Conservation (phyloP, 177 flowering plant genomes). For the Telopea speciosissima region DNA sequence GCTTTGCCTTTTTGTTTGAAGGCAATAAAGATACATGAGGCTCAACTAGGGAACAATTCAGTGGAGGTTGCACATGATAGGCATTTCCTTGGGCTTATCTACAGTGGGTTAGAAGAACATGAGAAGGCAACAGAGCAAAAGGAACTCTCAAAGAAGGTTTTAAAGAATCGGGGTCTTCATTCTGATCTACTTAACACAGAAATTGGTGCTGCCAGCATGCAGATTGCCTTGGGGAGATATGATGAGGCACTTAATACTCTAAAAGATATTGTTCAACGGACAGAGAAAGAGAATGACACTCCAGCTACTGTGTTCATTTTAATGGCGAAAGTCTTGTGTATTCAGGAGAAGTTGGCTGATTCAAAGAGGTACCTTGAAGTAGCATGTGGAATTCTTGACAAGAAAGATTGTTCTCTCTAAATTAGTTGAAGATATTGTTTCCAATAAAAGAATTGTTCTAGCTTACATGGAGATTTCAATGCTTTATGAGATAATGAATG, state of each 20-base stretch:
- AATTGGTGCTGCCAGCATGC: slow-evolving; percentile 88
- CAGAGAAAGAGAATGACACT: slow-evolving; percentile 71
- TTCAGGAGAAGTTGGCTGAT: slow-evolving; percentile 62
- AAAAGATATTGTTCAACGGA: slow-evolving; percentile 55
- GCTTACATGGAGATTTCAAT: slow-evolving; percentile 69
- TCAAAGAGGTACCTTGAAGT: slow-evolving; percentile 70
- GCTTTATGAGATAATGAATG: slow-evolving; percentile 84
- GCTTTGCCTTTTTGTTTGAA: slow-evolving; percentile 69
- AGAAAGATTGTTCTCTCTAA: slow-evolving; percentile 45
- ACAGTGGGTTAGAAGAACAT: slow-evolving; percentile 80
- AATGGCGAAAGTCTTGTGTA: slow-evolving; percentile 76
- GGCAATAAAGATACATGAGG: slow-evolving; percentile 67
- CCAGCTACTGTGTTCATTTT: slow-evolving; percentile 63
- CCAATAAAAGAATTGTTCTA: no score
- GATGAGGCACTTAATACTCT: slow-evolving; percentile 66
- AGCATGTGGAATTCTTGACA: slow-evolving; percentile 64
- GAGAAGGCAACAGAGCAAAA: slow-evolving; percentile 85
- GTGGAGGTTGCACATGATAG: slow-evolving; percentile 90
- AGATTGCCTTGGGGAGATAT: slow-evolving; percentile 73
- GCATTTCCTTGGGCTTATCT: slow-evolving; percentile 72
- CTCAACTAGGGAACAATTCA: slow-evolving; percentile 57
- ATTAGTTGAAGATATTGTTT: slow-evolving; percentile 83
- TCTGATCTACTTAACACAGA: slow-evolving; percentile 76
- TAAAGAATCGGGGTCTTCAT: slow-evolving; percentile 69
- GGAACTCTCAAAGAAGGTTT: slow-evolving; percentile 54